Evolutionary conservation across 345 rosid species (phyloP).

Genomic region (Mangifera indica): DNA sequence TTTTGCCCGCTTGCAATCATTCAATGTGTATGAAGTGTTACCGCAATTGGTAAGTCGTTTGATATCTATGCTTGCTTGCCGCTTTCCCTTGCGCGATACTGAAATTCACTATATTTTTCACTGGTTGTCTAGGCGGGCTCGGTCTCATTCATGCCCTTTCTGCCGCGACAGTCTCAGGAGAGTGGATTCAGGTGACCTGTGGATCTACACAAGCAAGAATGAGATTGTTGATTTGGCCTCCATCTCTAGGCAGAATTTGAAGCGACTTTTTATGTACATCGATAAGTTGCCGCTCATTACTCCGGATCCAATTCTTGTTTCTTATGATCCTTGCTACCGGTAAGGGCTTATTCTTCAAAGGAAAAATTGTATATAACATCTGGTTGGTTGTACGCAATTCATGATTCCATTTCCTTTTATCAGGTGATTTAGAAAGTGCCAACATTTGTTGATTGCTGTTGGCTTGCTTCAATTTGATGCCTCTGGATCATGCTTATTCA

Average conservation of each 20-base stretch:
- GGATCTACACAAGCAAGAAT: conserved; percentile 55
- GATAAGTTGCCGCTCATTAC: conserved; percentile 61
- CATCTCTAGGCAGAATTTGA: conserved; percentile 62
- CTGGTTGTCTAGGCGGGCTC: conserved; percentile 44
- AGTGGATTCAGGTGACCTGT: conserved; percentile 73
- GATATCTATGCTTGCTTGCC: neutral
- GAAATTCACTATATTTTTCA: neutral
- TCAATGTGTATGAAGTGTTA: conserved; percentile 83
- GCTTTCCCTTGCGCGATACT: neutral
- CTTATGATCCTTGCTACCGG: conserved; percentile 42
- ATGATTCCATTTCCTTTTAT: neutral
- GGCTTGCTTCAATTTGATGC: neutral
- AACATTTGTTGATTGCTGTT: conserved; percentile 4
- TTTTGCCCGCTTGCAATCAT: conserved; percentile 81
- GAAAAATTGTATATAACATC: conserved; percentile 19
- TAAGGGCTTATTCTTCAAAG: conserved; percentile 22
- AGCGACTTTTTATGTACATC: conserved; percentile 58
- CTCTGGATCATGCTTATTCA: neutral
- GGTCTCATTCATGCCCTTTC: conserved; percentile 90
- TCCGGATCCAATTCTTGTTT: conserved; percentile 43
- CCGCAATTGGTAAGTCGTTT: conserved; percentile 56
- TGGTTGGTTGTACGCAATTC: conserved; percentile 27
- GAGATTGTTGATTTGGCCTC: conserved; percentile 53
- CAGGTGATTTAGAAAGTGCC: conserved; percentile 21
- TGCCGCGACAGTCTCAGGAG: conserved; percentile 80